Percentiles rank a stretch among this genome's conserved stretches.
phyloP scores from a whole-genome alignment of 352 stramenopile species.

The Phytopythium helicoides region DNA sequence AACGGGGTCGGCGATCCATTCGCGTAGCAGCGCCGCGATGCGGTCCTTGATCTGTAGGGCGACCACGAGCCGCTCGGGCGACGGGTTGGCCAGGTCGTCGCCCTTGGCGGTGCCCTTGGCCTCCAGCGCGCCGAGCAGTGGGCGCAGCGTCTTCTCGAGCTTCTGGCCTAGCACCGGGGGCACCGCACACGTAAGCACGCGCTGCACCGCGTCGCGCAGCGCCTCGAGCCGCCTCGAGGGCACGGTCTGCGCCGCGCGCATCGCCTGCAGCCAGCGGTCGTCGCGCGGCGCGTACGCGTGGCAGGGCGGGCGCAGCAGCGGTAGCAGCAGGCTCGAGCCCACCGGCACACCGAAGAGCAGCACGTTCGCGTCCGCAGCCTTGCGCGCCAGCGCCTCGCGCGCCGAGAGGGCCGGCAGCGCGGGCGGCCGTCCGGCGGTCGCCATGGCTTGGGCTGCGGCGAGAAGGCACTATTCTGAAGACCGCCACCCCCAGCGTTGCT shows the following conservation, averaged over 20 bases:
- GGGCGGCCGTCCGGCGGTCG: constrained; percentile 4
- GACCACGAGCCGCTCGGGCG: constrained; percentile 28
- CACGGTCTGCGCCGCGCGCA: constrained; percentile 57
- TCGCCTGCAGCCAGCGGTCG: constrained; percentile 63
- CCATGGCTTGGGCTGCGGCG: neutral
- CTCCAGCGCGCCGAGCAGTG: constrained; percentile 19
- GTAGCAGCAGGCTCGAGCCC: constrained; percentile 57
- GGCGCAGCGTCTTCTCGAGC: constrained; percentile 24
- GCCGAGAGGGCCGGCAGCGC: constrained; percentile 51
- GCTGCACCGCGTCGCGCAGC: constrained; percentile 36
- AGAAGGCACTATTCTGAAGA: no score
- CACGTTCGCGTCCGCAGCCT: constrained; percentile 53
- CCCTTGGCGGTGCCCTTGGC: constrained; percentile 7
- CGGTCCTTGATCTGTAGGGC: constrained; percentile 67
- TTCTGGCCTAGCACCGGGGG: constrained; percentile 23
- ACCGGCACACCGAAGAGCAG: constrained; percentile 48
- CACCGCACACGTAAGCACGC: constrained; percentile 51
- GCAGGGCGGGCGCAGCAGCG: constrained; percentile 33
- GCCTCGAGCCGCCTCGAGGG: constrained; percentile 59
- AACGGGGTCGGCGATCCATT: constrained; percentile 68
- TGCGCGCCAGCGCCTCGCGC: constrained; percentile 45
- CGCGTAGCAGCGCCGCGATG: constrained; percentile 60
- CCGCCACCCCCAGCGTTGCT: no score
- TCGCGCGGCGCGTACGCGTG: constrained; percentile 67
- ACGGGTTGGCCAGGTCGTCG: constrained; percentile 4